Evolutionary conservation across 2,329 filamentous ascomycete genomes (phyloP).

Genomic region (Helotiales sp.): DNA sequence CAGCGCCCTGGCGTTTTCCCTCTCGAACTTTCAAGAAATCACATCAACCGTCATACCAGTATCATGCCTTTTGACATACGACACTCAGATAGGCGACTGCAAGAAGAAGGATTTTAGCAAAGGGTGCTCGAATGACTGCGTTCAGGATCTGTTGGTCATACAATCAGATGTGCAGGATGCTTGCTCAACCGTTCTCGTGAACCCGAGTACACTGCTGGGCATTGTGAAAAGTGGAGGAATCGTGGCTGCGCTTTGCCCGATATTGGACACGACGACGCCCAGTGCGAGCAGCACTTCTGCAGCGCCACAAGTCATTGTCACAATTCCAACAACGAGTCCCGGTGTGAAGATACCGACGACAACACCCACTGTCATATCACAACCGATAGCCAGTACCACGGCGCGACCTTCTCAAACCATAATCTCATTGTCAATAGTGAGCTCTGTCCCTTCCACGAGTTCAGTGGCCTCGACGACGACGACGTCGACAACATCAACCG

Average conservation of each 20-base stretch:
- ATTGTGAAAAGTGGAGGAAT: slow-evolving; percentile 40
- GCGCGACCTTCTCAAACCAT: not conserved
- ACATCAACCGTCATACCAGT: slow-evolving; percentile 33
- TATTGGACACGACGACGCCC: slow-evolving; percentile 21
- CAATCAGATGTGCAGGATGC: slow-evolving; percentile 30
- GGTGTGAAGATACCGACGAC: slow-evolving; percentile 18
- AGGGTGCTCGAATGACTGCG: slow-evolving; percentile 38
- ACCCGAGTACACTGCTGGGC: slow-evolving; percentile 38
- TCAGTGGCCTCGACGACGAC: slow-evolving; percentile 8
- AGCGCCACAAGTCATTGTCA: slow-evolving; percentile 7
- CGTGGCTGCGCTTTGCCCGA: slow-evolving; percentile 38
- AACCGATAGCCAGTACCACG: slow-evolving; percentile 2
- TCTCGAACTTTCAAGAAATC: slow-evolving; percentile 42
- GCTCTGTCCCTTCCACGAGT: not conserved
- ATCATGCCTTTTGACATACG: slow-evolving; percentile 37
- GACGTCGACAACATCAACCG: slow-evolving; percentile 13
- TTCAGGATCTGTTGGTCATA: slow-evolving; percentile 28
- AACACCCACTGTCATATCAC: slow-evolving; percentile 15
- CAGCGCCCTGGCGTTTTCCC: slow-evolving; percentile 37
- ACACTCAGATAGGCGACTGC: slow-evolving; percentile 37
- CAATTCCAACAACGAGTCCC: slow-evolving; percentile 22
- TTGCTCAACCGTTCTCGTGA: slow-evolving; percentile 33
- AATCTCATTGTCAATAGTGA: slow-evolving; percentile 8
- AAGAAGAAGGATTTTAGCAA: slow-evolving; percentile 37
- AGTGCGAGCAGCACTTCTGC: slow-evolving; percentile 15